Evolutionary conservation across 2,329 filamentous ascomycete genomes (phyloP), one percentile per base, ranked within the genome.

Genomic region (Fusarium sacchari): DNA sequence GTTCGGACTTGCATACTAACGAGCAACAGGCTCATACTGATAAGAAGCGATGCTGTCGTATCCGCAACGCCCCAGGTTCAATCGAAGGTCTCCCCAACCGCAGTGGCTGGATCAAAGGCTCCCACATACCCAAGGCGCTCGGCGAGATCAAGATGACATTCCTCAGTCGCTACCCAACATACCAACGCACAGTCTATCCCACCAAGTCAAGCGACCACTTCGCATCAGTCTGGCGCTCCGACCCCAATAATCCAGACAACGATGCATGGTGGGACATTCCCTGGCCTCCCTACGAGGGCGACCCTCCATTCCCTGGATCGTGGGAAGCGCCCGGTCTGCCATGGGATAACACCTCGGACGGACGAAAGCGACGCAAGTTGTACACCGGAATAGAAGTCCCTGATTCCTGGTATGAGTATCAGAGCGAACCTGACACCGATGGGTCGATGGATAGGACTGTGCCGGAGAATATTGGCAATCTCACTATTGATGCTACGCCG

Each of bases 241-340:
- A 82, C 32, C 81, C 81, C 2, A 82, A 82, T 36, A 77, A 81
- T 46, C 61, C 76, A 13, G 68, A 67, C 8, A 82, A 82, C 57
- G 47, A 58, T 1, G 67, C 17, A 2, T 76, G 64, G 56, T 79
- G 76, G 73, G 57, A 64, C 28, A 74, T 80, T 2, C 79, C 79
- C 7, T 81, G 79, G 79, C 78, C 78, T 8, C 76, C 79, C 1
- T 79, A 71, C 28, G 63, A 71, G 13, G 78, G 75, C 0, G 20
- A 24, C 0, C 59, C 75, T 5, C 78, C 77, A 0, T 75, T 79
- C 36, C 79, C 79, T 0, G 71, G 72, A 2, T 28, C 32, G 0
- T 79, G 78, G 78, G 26, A 42, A 7, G 58, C 66, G 6, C 77
- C 76, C 0, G 76, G 62, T 7, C 20, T 46, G 5, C 53, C 70